Base-by-base conservation (phyloP, 2,329 filamentous ascomycete species). In the Endocalyx cinctus region DNA sequence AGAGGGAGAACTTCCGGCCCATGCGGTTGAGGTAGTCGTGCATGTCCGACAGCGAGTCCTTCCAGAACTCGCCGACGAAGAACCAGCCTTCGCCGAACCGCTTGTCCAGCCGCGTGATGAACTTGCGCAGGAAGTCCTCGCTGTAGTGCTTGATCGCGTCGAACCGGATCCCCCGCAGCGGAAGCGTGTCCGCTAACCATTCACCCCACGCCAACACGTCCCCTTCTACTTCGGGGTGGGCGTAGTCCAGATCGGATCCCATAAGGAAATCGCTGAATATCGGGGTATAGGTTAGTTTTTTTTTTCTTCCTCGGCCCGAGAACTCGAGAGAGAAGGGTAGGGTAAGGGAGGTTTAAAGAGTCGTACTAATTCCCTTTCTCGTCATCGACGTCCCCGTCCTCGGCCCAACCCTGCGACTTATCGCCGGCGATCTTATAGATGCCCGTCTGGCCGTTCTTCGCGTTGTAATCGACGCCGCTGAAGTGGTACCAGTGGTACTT, bases 1-100 rank as follows among this genome's bases (percentile, higher is more conserved):
- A 87, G 13, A 84, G 64, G 22, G 63, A 64, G 42, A 80, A 70
- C 41, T 74, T 73, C 38, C 73, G 67, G 30, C 72, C 63, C 68
- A 82, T 77, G 17, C 60, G 60, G 23, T 73, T 64, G 27, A 82
- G 59, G 51, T 82, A 85, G 14, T 63, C 55, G 2, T 69, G 55
- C 56, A 85, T 69, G 34, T 71, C 67, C 13, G 66, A 51, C 0
- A 72, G 57, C 35, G 82, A 72, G 29, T 70, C 72, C 19, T 70
- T 70, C 80, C 81, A 86, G 52, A 80, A 84, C 49, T 87, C 82
- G 8, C 79, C 82, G 1, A 87, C 74, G 12, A 84, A 61, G 49
- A 84, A 81, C 56, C 78, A 77, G 10, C 72, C 59, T 10, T 66
- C 58, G 3, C 71, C 71, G 6, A 52, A 48, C 1, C 35, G 37